Base-by-base conservation (phyloP, 176 grass and related monocot genomes). In the Bonia amplexicaulis region DNA sequence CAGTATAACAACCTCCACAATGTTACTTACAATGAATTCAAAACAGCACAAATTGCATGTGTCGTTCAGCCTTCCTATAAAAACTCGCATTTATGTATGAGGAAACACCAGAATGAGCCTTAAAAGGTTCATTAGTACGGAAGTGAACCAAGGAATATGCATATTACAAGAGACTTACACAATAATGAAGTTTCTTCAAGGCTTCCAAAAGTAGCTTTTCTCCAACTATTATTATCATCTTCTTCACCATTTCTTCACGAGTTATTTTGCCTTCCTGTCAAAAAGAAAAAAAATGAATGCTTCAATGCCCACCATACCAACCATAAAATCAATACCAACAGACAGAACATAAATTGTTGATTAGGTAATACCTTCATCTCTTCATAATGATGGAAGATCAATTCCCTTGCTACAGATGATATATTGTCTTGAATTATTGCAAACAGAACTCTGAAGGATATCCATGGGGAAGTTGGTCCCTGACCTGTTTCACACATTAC, bases 401-500 rank as follows among this genome's bases (percentile, higher is more conserved):
- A 82, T 62, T 97, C 92, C 88, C 69, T 94, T 55, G 87, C 83
- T 33, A 94, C 80, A 27, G 80, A 85, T 71, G 90, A 90, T 74
- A 94, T 81, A 42, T 57, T 80, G 20, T 84, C 83, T 79, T 94
- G 80, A 74, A 94, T 92, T 51, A 74, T 82, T 60, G 66, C 78
- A 87, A 92, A 97, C 9, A 97, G 80, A 49, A 83, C 76, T 79
- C 39, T 73, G 76, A 94, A 94, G 35, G 92, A 84, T 85, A 97
- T 90, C 89, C 94, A 94, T 76, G 92, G 92, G 23, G 94, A 89
- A 12, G 46, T 90, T 73, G 88, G 90, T 58, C 92, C 94, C 55
- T 78, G 76, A 48, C 70, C 46, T 83, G 64, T 59, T 68, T 88
- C 82, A 71, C 73, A 69, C 7, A 51, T 90, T 77, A 89, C 48